phyloP scores from a whole-genome alignment of 2,329 filamentous ascomycete species.

The Talaromyces verruculosus region DNA sequence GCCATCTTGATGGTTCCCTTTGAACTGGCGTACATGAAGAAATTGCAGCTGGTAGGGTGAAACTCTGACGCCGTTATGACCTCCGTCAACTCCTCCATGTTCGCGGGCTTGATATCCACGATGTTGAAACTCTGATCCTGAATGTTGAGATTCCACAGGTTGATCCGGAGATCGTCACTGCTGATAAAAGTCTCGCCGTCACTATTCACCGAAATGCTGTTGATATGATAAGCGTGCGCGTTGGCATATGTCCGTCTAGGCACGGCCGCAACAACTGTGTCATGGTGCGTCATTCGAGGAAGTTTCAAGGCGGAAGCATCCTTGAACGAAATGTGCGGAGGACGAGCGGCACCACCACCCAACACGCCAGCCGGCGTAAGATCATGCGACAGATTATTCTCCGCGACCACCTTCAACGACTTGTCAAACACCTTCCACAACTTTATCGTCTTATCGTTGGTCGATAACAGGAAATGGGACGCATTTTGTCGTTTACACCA shows the following conservation, averaged over 20 bases:
- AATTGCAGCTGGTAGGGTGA: constrained; percentile 95
- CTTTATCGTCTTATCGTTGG: constrained; percentile 99
- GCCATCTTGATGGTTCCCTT: constrained; percentile 99
- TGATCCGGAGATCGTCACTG: constrained; percentile 95
- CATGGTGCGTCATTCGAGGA: constrained; percentile 93
- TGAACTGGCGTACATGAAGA: constrained; percentile 99
- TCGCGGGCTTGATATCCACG: constrained; percentile 98
- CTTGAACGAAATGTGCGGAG: constrained; percentile 73
- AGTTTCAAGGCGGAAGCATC: constrained; percentile 83
- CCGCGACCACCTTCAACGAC: constrained; percentile 95
- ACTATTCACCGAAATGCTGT: constrained; percentile 99
- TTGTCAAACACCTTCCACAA: constrained; percentile 99
- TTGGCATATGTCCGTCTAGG: constrained; percentile 96
- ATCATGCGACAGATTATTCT: constrained; percentile 97
- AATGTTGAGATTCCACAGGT: constrained; percentile 98
- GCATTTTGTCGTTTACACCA: constrained; percentile 98
- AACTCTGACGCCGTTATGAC: constrained; percentile 99
- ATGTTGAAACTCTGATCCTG: constrained; percentile 99
- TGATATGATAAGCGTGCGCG: constrained; percentile 98
- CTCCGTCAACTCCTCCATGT: constrained; percentile 99
- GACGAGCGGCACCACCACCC: constrained; percentile 74
- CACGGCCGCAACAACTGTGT: constrained; percentile 95
- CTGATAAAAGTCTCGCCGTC: constrained; percentile 99
- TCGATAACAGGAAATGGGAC: constrained; percentile 95
- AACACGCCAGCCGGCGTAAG: constrained; percentile 74